Base-by-base conservation (phyloP, 352 stramenopile genomes). In the Aphanomyces stellatus region DNA sequence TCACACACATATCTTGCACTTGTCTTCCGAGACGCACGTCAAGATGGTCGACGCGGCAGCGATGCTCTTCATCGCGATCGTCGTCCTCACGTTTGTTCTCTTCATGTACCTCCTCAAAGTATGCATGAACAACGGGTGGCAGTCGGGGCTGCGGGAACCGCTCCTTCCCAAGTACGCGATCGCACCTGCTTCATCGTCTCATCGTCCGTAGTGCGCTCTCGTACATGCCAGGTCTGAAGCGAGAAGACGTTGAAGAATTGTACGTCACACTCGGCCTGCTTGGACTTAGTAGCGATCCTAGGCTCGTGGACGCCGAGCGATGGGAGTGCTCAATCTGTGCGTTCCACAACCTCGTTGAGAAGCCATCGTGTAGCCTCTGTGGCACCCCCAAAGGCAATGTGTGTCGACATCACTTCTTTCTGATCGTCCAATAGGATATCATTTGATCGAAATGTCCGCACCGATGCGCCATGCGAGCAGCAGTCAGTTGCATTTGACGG, bases 151-250 rank as follows among this genome's bases (percentile, higher is more conserved):
- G 46, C 19, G 19, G 11, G 46, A 53, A 28, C 46, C 46, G 19
- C 24, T 53, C 11, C 46, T 53, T 22, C 19, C 17, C 19, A 53
- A 53, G 46, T 53, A 53, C 46, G 46, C 17, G 46, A 30, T 19
- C 46, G 8, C 17, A 53, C 46, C 22, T 1, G 19, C 46, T 28
- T 28, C 1, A 43, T 53, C 46, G 22, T 2, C 46, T 13, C 13
- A 53, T 22, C 46, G 10, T 41, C 1, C 24, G 4, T 66, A 66
- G 59, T 35, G 49, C 42, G 15, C 41, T 46, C 22, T 17, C 40
- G 37, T 66, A 56, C 46, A 66, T 66, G 59, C 59, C 59, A 8
- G 59, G 59, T n/a, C 35, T 66, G 10, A 66, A 66, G 15, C 59
- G 59, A 22, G 30, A 37, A 27, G 59, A 66, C 33, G 33, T 66